Percentiles rank a stretch among this genome's conserved stretches.
phyloP scores from a whole-genome alignment of 352 stramenopile species.

The Pythium monospermum region DNA sequence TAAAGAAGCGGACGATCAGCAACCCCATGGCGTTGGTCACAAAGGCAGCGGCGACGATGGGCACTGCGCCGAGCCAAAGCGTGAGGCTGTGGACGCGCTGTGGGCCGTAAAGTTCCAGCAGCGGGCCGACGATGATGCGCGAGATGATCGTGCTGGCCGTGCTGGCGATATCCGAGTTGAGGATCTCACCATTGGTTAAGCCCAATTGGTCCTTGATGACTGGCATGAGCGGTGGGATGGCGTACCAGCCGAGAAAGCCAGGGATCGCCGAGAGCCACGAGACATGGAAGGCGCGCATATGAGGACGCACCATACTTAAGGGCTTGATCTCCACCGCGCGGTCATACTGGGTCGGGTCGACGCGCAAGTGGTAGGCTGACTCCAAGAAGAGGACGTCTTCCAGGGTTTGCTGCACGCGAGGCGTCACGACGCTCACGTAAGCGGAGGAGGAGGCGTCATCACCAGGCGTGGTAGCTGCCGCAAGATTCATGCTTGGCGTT shows the following conservation, averaged over 20 bases:
- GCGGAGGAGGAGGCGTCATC: slow-evolving; percentile 7
- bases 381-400: slow-evolving; percentile 7
- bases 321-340: slow-evolving; percentile 74
- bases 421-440: slow-evolving; percentile 17
- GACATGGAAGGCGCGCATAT: slow-evolving; percentile 94
- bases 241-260: slow-evolving; percentile 94
- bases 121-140: slow-evolving; percentile 88
- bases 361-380: slow-evolving; percentile 36
- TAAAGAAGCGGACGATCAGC: slow-evolving; percentile 91
- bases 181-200: slow-evolving; percentile 84
- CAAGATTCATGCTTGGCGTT: slow-evolving; percentile 10
- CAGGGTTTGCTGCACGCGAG: slow-evolving; percentile 5
- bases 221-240: slow-evolving; percentile 91
- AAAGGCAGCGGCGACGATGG: slow-evolving; percentile 81
- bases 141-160: slow-evolving; percentile 91
- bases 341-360: slow-evolving; percentile 57
- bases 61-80: slow-evolving; percentile 82
- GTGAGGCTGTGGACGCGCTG: slow-evolving; percentile 78
- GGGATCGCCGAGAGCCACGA: slow-evolving; percentile 91
- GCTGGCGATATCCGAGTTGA: slow-evolving; percentile 90
- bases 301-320: slow-evolving; percentile 75
- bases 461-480: slow-evolving; percentile 9
- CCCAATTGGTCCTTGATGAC: slow-evolving; percentile 85
- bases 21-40: slow-evolving; percentile 74
- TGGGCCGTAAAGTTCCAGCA: slow-evolving; percentile 91